Evolutionary conservation across 2,329 filamentous ascomycete genomes (phyloP), one percentile per base, ranked within the genome.

Genomic region (Fusarium keratoplasticum): DNA sequence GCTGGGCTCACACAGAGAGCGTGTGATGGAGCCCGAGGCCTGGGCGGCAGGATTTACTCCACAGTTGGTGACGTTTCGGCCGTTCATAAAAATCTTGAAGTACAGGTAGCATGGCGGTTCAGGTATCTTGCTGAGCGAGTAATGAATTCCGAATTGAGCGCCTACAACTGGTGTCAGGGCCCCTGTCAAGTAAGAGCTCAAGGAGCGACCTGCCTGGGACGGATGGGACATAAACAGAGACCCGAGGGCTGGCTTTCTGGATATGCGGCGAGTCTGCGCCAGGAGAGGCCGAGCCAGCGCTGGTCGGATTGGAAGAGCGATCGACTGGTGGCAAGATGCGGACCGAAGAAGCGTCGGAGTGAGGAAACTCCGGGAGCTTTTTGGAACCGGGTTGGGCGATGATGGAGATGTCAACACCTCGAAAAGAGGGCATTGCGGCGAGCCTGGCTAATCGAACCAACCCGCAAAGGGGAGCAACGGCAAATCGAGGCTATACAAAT

Each of bases 211-310:
- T 78, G 89, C 89, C 88, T 78, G 88, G 84, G 5, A 84, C 76
- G 0, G 89, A 89, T 3, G 89, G 88, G 14, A 91, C 84, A 72
- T 91, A 91, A 36, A 90, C 88, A 2, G 89, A 88, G 25, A 87
- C 81, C 5, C 79, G 83, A 2, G 88, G 84, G 16, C 84, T 81
- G 25, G 72, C 66, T 70, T 82, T 84, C 62, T 78, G 80, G 42
- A 80, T 74, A 47, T 58, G 62, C 11, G 58, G 61, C 14, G 61
- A 47, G 20, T 29, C 42, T 31, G n/a, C 33, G 16, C n/a, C 22
- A 25, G 50, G 22, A 16, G 25, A 20, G 25, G 7, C 22, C 6
- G 54, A 38, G 7, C 29, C 62, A 20, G 50, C 60, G 8, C 50
- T 75, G 70, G 50, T 78, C 69, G 66, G 78, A 75, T 13, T 78